Conservation (phyloP, 2,329 filamentous ascomycete species). For the Coniosporium tulheliwenetii region DNA sequence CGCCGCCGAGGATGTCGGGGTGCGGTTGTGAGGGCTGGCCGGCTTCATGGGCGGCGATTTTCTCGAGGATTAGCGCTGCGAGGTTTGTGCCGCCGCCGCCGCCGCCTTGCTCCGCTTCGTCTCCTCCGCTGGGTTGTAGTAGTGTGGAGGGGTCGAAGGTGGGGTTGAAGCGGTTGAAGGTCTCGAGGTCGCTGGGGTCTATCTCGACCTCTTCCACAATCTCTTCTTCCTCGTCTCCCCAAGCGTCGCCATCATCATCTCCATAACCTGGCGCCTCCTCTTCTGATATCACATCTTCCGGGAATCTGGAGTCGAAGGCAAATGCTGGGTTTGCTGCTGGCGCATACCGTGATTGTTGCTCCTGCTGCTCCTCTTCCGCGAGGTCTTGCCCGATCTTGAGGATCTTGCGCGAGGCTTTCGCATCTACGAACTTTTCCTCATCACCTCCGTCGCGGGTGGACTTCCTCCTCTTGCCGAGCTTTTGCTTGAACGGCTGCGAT, state of each 20-base stretch:
- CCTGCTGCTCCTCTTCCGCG: constrained; percentile 59
- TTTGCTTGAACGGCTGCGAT: constrained; percentile 57
- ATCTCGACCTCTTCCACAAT: constrained; percentile 55
- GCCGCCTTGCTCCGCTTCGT: constrained; percentile 15
- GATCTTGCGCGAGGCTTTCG: constrained; percentile 78
- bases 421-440: constrained; percentile 63
- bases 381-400: constrained; percentile 79
- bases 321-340: constrained; percentile 47
- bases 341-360: constrained; percentile 24
- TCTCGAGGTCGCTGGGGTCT: constrained; percentile 75
- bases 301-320: constrained; percentile 63
- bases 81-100: constrained; percentile 53
- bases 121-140: constrained; percentile 47
- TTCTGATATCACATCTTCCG: constrained; percentile 21
- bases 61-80: constrained; percentile 82
- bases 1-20: constrained; percentile 32
- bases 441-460: constrained; percentile 39
- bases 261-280: constrained; percentile 36
- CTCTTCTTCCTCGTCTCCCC: constrained; percentile 62
- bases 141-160: constrained; percentile 54
- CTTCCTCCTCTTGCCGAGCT: constrained; percentile 45
- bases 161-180: constrained; percentile 81
- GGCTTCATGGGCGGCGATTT: constrained; percentile 84
- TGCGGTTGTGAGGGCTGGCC: constrained; percentile 28
- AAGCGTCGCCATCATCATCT: constrained; percentile 41